These are phyloP conservation scores for Camellia oleifera DNA, from an alignment of 179 eudicot species.

Conservation along the genomic window DNA sequence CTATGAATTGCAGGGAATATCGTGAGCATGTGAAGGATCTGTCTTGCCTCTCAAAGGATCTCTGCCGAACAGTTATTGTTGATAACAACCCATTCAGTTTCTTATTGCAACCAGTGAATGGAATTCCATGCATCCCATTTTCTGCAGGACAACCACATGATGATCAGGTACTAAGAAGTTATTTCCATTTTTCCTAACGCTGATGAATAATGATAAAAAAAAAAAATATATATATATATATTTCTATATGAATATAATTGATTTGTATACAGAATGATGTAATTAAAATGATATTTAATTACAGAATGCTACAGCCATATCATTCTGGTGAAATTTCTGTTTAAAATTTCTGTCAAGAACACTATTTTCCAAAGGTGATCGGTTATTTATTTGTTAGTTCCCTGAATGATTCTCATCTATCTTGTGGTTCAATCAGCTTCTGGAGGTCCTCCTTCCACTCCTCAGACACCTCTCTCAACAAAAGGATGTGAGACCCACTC, in stretches of 20 bases:
- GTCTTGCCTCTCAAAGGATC: slow-evolving; percentile 71
- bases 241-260: too few species aligned
- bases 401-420: slow-evolving; percentile 10
- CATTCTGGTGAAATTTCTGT: too few species aligned
- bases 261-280: too few species aligned
- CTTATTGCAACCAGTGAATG: slow-evolving; percentile 88
- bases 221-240: too few species aligned
- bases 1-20: slow-evolving; percentile 58
- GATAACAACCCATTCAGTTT: slow-evolving; percentile 98
- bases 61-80: slow-evolving; percentile 73
- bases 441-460: slow-evolving; percentile 82
- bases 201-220: too few species aligned
- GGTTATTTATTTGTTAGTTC: background rate
- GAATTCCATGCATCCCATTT: slow-evolving; percentile 93
- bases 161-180: slow-evolving; percentile 55
- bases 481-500: slow-evolving; percentile 71
- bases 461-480: slow-evolving; percentile 71
- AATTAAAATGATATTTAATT: too few species aligned
- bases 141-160: slow-evolving; percentile 93
- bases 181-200: too few species aligned
- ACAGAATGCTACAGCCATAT: too few species aligned
- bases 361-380: background rate
- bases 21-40: slow-evolving; percentile 95
- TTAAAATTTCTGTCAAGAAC: too few species aligned
- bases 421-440: slow-evolving; percentile 56